Percentiles rank a stretch among this genome's conserved stretches.
Evolutionary conservation across 228 moss, liverwort and hornwort species (phyloP).

Genomic region (Sphagnum magellanicum): DNA sequence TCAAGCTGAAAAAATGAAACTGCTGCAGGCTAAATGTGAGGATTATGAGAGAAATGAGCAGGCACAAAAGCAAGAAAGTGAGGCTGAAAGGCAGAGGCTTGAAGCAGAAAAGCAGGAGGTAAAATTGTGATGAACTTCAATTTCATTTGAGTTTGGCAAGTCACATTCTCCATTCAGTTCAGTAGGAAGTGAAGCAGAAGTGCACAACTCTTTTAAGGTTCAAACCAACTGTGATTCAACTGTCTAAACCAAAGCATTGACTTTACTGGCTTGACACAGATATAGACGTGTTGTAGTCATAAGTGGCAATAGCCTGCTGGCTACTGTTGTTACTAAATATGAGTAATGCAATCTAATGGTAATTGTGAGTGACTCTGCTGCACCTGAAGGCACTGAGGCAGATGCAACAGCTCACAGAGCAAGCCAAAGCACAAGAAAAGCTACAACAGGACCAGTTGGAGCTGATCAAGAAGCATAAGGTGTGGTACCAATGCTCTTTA

Average conservation of each 20-base stretch:
- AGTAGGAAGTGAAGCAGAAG: not conserved
- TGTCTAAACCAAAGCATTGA: too few species aligned
- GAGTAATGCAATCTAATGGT: not conserved
- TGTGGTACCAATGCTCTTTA: slow-evolving; percentile 1
- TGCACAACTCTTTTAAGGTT: too few species aligned
- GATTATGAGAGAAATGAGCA: not conserved
- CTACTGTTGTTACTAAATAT: too few species aligned
- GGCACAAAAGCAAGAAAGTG: not conserved
- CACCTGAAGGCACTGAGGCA: slow-evolving; percentile 18
- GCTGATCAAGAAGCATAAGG: slow-evolving; percentile 78
- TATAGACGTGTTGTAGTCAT: too few species aligned
- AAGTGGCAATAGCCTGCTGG: too few species aligned
- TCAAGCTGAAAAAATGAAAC: not conserved
- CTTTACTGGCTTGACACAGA: too few species aligned
- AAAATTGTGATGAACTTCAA: not conserved
- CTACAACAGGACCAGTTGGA: slow-evolving; percentile 48
- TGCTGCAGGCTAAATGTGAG: not conserved
- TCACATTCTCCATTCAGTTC: too few species aligned
- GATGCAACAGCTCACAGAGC: slow-evolving; percentile 40
- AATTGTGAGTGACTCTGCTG: not conserved
- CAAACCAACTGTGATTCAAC: too few species aligned
- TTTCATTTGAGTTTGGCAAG: too few species aligned
- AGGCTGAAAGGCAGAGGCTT: slow-evolving; percentile 45
- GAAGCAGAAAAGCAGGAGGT: slow-evolving; percentile 31
- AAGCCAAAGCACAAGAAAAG: slow-evolving; percentile 38